Evolutionary conservation across 202 grass and related monocot species (phyloP), one percentile per base, ranked within the genome.

Genomic region (Dendrocalamus latiflorus): DNA sequence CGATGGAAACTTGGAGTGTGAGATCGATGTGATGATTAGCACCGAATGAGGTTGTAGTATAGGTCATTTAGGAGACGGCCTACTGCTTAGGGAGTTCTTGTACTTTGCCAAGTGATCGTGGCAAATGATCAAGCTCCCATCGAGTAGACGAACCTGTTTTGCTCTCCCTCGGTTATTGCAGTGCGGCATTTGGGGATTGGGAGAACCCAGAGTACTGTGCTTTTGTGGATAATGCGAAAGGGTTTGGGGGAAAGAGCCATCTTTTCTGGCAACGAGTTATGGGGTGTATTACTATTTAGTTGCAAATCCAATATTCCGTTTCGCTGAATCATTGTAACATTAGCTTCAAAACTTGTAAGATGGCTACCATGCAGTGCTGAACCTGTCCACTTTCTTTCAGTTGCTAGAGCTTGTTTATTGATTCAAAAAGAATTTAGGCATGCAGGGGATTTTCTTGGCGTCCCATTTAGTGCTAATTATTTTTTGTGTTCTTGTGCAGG

Each of bases 401-500:
- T 3, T 34, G 4, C 2, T 55, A 47, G 5, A 37, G 28, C 18
- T 22, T 57, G 20, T 51, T 57, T 26, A 10, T 36, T 4, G 45
- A 13, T 48, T 36, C 26, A 12, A 13, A 18, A 44, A 58, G 49
- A 13, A 47, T 9, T 85, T 16, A 17, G 5, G 33, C 1, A 22
- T n/a, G 30, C 7, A 25, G 0, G 11, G n/a, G 2, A 34, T 62
- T 56, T 43, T 45, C 4, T 1, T 13, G 12, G 10, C 11, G 0
- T 82, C 18, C 3, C 34, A 67, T 61, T 70, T 67, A 16, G 0
- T 77, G 20, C 47, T 72, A 38, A 30, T 47, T 71, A 8, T 5
- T 44, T 63, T 61, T 65, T 18, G 50, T 57, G 2, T 43, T 78
- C 26, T 74, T 79, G 22, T 72, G 66, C 41, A 89, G 88, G 38